A percentile compares a stretch with the other conserved stretches of the same genome.
phyloP scores from a whole-genome alignment of 495 filamentous ascomycete genomes.

The Xylaria castorea region DNA sequence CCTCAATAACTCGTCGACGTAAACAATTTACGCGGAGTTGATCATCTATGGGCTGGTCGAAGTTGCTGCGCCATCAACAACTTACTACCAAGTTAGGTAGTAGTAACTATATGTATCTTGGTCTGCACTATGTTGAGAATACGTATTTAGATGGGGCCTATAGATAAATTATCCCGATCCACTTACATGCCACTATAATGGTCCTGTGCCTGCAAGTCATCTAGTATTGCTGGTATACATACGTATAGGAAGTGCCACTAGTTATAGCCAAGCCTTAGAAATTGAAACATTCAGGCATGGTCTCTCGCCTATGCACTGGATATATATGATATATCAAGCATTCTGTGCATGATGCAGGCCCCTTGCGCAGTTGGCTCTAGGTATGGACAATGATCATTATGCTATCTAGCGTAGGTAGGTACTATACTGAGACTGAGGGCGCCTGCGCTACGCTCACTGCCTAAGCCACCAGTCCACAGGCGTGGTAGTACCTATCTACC shows the following conservation, averaged over 20 bases:
- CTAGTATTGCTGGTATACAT: background rate
- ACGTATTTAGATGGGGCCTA: background rate
- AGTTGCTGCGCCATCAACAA: background rate
- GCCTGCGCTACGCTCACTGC: background rate
- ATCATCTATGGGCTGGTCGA: background rate
- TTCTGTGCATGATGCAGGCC: background rate
- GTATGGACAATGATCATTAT: conserved; percentile 1
- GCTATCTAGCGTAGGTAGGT: background rate
- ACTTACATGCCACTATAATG: conserved; percentile 1
- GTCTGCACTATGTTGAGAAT: background rate
- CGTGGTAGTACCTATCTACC: background rate
- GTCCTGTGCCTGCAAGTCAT: background rate
- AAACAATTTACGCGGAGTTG: background rate
- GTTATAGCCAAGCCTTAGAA: conserved; percentile 7
- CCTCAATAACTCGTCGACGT: background rate
- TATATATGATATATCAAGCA: conserved; percentile 5
- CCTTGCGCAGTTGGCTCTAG: background rate
- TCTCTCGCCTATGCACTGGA: background rate
- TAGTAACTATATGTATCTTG: background rate
- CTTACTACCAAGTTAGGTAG: background rate
- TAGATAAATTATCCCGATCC: conserved; percentile 6
- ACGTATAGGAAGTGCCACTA: conserved; percentile 15
- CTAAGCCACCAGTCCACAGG: background rate
- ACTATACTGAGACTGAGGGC: background rate
- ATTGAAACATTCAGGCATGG: conserved; percentile 15